Evolutionary conservation across 441 rosid species (phyloP), one percentile per base, ranked within the genome.

Genomic region (Adansonia grandidieri): DNA sequence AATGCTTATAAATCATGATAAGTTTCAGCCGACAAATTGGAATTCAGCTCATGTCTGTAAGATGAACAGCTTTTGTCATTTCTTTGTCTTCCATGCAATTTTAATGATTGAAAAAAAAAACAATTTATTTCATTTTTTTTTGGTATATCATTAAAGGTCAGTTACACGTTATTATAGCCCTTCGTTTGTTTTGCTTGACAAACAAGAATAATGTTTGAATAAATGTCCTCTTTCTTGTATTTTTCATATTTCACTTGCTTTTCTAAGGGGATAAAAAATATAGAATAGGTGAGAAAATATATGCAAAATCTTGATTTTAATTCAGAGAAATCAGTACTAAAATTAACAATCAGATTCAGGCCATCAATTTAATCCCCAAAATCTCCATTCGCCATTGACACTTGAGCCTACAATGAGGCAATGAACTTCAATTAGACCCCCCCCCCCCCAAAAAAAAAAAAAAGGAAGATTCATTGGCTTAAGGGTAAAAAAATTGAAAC

Each of bases 401-500:
- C 53, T 28, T 15, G n/a, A 71, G 9, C 44, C 72, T 45, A 68
- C 71, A 53, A 73, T 17, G 60, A 45, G 0, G 5, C 2, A 20
- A 70, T 19, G 45, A 48, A 32, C 15, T 19, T 51, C 19, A 3
- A 53, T 66, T 67, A 22, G 67, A 28, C 20, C 17, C 28, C 28
- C 28, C 28, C 28, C 28, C 28, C 28, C 28, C 28, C 0, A 24
- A 45, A 61, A 70, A 48, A 40, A 44, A 3, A 47, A 13, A 40
- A 48, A 13, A 50, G 56, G 28, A 22, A 11, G 13, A 40, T 1
- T 48, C 32, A 11, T 44, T 47, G 5, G 67, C 71, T 65, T 42
- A n/a, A 6, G 71, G 24, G 62, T 42, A 20, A 51, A 42, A 75
- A 61, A 66, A 20, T 19, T 60, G 20, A 42, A 77, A 61, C 42